Evolutionary conservation across 257 asterid genomes (phyloP), one percentile per base, ranked within the genome.

Genomic region (Striga asiatica): DNA sequence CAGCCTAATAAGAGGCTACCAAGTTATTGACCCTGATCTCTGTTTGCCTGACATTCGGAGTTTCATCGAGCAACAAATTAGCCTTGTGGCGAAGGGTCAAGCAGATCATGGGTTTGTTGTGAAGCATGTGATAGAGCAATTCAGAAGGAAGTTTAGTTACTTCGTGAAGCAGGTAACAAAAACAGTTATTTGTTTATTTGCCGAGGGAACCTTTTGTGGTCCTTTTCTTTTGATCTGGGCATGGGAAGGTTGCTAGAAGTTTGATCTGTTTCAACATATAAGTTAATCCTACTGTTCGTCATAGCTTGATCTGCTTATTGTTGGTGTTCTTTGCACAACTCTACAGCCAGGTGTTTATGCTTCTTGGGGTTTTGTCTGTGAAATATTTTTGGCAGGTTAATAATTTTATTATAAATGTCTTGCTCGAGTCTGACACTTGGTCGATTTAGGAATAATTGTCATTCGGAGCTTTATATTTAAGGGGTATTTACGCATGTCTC

Each of bases 1-100:
- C 81, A 88, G 93, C 76, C 70, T 88, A 64, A 81, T 88, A 68
- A 77, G 97, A 78, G 97, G 97, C 58, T 88, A 88, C 70, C 97
- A 88, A 50, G 71, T 89, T 59, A 88, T 76, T 71, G 97, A 88
- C 71, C 93, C 91, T 29, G 97, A 88, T 80, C 81, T 88, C 63
- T 80, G 91, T 66, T 80, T 88, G 70, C 97, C 97, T 21, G 97
- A 84, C 56, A 88, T 88, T 61, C 84, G 97, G 39, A 75, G 97
- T 75, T 88, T 88, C 75, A 88, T 88, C 55, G 97, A 84, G 86
- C 93, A 88, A 34, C 95, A 88, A 68, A 84, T 88, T 62, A 56
- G 75, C 51, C 93, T 84, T n/a, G 89, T 88, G 43, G 97, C 93
- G 60, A 88, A 84, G 76, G 97, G 97, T 55, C 91, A 88, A 76